Percentiles rank a stretch among this genome's conserved stretches.
Evolutionary conservation across 139 green algal species (phyloP).

Genomic region (Ettlia oleoabundans): DNA sequence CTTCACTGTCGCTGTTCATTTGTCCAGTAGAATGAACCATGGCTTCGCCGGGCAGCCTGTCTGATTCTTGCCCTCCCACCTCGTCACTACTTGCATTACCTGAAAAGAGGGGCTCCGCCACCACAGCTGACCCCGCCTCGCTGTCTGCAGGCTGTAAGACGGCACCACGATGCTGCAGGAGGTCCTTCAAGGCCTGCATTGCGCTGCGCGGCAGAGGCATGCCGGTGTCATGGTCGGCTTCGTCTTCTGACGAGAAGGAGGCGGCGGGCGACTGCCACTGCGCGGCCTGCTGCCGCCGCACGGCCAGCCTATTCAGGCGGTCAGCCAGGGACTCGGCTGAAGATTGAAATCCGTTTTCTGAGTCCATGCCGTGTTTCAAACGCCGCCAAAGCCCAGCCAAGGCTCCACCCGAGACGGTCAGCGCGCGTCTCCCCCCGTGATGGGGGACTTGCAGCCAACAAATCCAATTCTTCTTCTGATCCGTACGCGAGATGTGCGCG

Average conservation of each 20-base stretch:
- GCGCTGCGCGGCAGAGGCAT: not conserved
- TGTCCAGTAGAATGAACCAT: too few relatives aligned
- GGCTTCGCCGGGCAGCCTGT: too few relatives aligned
- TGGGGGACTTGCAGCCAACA: too few relatives aligned
- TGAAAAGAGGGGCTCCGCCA: not conserved
- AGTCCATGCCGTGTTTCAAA: not conserved
- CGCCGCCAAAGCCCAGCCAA: not conserved
- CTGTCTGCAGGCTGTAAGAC: conserved; percentile 4
- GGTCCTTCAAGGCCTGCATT: not conserved
- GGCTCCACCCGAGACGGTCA: not conserved
- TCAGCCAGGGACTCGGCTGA: not conserved
- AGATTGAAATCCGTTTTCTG: not conserved
- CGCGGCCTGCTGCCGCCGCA: conserved; percentile 6
- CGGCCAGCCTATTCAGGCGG: not conserved
- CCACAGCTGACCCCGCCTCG: not conserved
- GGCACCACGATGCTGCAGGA: not conserved
- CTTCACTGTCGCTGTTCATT: too few relatives aligned
- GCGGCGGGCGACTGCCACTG: too few relatives aligned
- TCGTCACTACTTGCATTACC: too few relatives aligned
- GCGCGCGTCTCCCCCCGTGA: too few relatives aligned
- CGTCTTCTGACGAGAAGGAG: not conserved
- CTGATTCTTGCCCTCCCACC: too few relatives aligned
- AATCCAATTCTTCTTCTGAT: too few relatives aligned
- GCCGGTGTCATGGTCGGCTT: not conserved
- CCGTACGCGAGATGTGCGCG: too few relatives aligned